Conservation (phyloP, 2,329 filamentous ascomycete species). For the Pyrenophora tritici-repentis region DNA sequence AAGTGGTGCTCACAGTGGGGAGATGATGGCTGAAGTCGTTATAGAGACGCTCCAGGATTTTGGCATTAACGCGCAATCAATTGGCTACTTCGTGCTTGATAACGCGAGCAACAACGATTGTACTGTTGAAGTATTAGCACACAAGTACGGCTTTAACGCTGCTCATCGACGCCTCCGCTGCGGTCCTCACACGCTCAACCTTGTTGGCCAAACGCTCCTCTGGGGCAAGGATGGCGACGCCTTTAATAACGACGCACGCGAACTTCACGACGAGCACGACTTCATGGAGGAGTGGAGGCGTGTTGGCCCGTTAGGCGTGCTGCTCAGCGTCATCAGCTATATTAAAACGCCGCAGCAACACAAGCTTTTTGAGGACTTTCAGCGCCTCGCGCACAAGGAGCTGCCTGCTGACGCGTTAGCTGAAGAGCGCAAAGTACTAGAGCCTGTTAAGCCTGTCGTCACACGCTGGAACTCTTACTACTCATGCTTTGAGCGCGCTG, state of each 20-base stretch:
- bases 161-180: no score
- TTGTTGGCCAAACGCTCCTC: constrained; percentile 7
- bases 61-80: background rate
- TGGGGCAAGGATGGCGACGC: background rate
- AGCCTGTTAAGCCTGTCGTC: background rate
- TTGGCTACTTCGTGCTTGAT: no score
- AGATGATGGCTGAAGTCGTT: constrained; percentile 5
- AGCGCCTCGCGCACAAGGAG: background rate
- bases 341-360: no score
- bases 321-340: constrained; percentile 8
- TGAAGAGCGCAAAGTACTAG: background rate
- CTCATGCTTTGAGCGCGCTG: no score
- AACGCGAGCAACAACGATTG: constrained; percentile 6
- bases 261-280: background rate
- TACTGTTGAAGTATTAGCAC: background rate
- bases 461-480: no score
- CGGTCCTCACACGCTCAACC: constrained; percentile 3
- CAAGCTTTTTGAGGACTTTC: constrained; percentile 2
- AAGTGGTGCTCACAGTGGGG: constrained; percentile 1
- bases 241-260: background rate
- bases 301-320: constrained; percentile 2
- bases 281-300: constrained; percentile 1
- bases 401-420: no score
- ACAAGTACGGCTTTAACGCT: constrained; percentile 1
- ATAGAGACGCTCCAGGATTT: background rate